A percentile compares a stretch with the other conserved stretches of the same genome.
Conservation (phyloP, 805 yeast genomes). For the Barnettozyma botsteinii region DNA sequence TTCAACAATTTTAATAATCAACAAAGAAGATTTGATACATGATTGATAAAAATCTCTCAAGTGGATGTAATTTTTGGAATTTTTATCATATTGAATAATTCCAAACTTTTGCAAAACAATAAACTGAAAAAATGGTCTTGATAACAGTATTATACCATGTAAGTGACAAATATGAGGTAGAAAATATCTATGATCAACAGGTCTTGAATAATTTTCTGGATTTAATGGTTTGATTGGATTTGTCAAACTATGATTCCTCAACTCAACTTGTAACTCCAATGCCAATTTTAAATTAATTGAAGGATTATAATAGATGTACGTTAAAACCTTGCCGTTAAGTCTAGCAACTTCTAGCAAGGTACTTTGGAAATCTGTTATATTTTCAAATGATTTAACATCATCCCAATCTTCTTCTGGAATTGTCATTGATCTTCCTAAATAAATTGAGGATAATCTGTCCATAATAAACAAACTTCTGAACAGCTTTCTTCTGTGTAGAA, state of each 20-base stretch:
- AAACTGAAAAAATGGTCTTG: conserved; percentile 38
- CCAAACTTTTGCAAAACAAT: conserved; percentile 22
- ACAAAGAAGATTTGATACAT: conserved; percentile 32
- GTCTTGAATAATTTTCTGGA: conserved; percentile 22
- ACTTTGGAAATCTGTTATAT: conserved; percentile 25
- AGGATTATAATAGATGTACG: conserved; percentile 30
- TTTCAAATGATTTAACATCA: conserved; percentile 23
- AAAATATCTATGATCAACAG: conserved; percentile 20
- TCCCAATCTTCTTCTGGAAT: conserved; percentile 36
- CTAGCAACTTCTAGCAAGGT: conserved; percentile 27
- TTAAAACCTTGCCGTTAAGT: conserved; percentile 29
- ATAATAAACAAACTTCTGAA: conserved; percentile 31
- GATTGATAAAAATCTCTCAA: conserved; percentile 29
- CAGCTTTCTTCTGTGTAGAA: conserved; percentile 29
- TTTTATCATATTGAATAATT: conserved; percentile 13
- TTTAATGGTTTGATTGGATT: conserved; percentile 29
- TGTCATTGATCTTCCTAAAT: conserved; percentile 34
- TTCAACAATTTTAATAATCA: conserved; percentile 31
- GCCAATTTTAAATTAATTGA: conserved; percentile 29
- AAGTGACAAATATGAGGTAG: conserved; percentile 33
- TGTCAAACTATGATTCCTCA: conserved; percentile 31
- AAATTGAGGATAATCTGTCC: conserved; percentile 31
- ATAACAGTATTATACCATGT: conserved; percentile 33
- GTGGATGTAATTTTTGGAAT: conserved; percentile 14
- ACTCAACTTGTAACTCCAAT: conserved; percentile 30